These are phyloP conservation scores for Metschnikowia rubicola DNA, from an alignment of 805 yeast genomes.

Conservation along the genomic window DNA sequence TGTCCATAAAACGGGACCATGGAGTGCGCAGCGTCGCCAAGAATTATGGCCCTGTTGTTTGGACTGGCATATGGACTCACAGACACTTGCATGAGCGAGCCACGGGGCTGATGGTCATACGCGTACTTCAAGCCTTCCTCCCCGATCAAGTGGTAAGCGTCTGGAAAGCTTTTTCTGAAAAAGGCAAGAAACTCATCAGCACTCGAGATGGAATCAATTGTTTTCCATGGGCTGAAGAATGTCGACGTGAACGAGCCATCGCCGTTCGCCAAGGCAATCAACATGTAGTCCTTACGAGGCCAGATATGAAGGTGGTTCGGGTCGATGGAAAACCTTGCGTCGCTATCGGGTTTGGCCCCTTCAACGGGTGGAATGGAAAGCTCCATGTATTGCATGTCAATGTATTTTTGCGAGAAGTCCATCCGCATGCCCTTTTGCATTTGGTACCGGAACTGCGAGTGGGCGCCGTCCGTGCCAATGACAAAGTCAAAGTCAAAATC, in stretches of 20 bases:
- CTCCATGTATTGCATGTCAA: slow-evolving; percentile 82
- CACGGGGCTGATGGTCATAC: slow-evolving; percentile 62
- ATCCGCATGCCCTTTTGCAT: slow-evolving; percentile 64
- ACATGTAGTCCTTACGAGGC: slow-evolving; percentile 86
- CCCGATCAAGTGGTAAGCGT: slow-evolving; percentile 71
- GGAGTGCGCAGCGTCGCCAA: slow-evolving; percentile 94
- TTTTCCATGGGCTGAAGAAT: slow-evolving; percentile 75
- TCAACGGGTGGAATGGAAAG: slow-evolving; percentile 60
- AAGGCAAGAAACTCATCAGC: slow-evolving; percentile 48
- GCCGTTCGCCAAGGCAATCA: slow-evolving; percentile 80
- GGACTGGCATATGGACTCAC: slow-evolving; percentile 67
- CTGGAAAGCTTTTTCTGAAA: slow-evolving; percentile 63
- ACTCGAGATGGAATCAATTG: slow-evolving; percentile 52
- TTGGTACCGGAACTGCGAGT: slow-evolving; percentile 66
- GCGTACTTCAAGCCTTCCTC: slow-evolving; percentile 47
- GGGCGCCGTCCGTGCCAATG: slow-evolving; percentile 86
- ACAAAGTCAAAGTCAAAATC: slow-evolving; percentile 49
- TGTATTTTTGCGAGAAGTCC: slow-evolving; percentile 71
- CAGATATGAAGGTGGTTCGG: slow-evolving; percentile 86
- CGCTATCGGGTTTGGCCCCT: slow-evolving; percentile 25
- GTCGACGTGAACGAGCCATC: slow-evolving; percentile 91
- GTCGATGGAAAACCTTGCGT: slow-evolving; percentile 47
- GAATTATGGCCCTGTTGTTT: slow-evolving; percentile 56
- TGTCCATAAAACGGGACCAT: slow-evolving; percentile 99
- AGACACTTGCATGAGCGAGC: slow-evolving; percentile 70